phyloP scores from a whole-genome alignment of 441 rosid genomes.

The Pelargonium cotyledonis region DNA sequence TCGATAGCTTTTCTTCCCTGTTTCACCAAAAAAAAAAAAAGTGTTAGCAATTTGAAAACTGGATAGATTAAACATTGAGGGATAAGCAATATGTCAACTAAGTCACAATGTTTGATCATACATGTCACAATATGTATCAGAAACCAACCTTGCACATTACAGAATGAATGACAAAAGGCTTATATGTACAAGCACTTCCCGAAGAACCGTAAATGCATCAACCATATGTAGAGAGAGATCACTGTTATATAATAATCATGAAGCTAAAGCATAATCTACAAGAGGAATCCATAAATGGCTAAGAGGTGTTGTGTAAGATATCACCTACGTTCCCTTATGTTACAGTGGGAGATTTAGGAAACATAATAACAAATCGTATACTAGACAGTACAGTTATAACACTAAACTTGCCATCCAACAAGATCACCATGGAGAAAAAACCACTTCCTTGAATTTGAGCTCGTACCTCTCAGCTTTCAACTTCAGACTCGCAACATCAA shows the following conservation, averaged over 20 bases:
- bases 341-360: slow-evolving; percentile 2
- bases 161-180: too few relatives aligned
- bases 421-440: slow-evolving; percentile 50
- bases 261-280: not conserved
- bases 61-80: not conserved
- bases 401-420: not conserved
- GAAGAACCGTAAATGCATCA: too few relatives aligned
- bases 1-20: not conserved
- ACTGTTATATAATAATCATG: not conserved
- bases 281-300: not conserved
- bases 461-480: slow-evolving; percentile 42
- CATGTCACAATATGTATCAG: too few relatives aligned
- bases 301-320: not conserved
- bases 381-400: not conserved
- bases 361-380: not conserved
- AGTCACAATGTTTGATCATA: not conserved
- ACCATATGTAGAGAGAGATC: not conserved
- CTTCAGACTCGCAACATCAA: slow-evolving; percentile 36
- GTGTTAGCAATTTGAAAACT: not conserved
- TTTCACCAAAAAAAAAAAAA: not conserved
- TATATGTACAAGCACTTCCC: too few relatives aligned
- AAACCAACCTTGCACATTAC: not conserved
- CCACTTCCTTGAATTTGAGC: slow-evolving; percentile 44
- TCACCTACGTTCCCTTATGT: not conserved
- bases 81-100: not conserved